phyloP scores from a whole-genome alignment of 2,329 filamentous ascomycete genomes.

The Nannizzia gypsea region DNA sequence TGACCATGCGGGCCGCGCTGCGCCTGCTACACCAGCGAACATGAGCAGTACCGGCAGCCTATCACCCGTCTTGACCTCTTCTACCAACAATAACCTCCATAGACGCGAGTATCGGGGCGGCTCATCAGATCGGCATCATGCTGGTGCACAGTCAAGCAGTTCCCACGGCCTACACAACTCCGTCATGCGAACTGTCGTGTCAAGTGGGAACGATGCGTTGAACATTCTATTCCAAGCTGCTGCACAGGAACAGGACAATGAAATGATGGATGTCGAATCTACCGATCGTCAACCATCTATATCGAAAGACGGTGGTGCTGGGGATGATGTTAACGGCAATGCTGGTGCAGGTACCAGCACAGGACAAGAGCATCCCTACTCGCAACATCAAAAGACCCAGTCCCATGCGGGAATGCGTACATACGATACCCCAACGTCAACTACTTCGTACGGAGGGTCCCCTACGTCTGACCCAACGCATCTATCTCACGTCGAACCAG shows the following conservation, averaged over 20 bases:
- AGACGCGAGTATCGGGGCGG: background rate
- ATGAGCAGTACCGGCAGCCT: constrained; percentile 8
- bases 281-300: background rate
- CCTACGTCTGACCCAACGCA: constrained; percentile 20
- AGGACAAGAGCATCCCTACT: constrained; percentile 14
- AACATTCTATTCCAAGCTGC: constrained; percentile 44
- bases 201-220: constrained; percentile 43
- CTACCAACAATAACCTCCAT: background rate
- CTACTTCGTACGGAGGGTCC: constrained; percentile 12
- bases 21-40: constrained; percentile 8
- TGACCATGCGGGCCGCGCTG: constrained; percentile 6
- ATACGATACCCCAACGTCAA: constrained; percentile 25
- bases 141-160: background rate
- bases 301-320: background rate
- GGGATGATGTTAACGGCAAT: background rate
- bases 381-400: constrained; percentile 14
- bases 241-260: constrained; percentile 27
- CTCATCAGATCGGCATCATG: constrained; percentile 4
- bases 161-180: constrained; percentile 29
- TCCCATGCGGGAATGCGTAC: constrained; percentile 18
- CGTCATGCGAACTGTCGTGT: constrained; percentile 40
- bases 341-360: background rate
- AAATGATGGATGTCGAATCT: constrained; percentile 5
- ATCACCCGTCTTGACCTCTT: constrained; percentile 9
- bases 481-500: constrained; percentile 21